Base-by-base conservation (phyloP, 106 monocot genomes). In the Cymbidium sinense region DNA sequence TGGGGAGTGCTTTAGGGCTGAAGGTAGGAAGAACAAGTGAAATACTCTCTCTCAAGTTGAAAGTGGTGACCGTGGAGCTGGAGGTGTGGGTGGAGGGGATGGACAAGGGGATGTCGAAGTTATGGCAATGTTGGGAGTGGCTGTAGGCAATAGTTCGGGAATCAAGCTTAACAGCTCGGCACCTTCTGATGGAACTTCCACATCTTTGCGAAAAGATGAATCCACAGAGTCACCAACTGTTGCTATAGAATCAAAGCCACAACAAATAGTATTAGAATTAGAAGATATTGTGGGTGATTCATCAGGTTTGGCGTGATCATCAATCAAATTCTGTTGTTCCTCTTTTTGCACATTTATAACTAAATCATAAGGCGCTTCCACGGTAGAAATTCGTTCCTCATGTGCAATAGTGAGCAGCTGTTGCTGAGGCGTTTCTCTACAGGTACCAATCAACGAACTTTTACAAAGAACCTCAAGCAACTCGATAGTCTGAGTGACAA, bases 131-230 rank as follows among this genome's bases (percentile, higher is more conserved):
- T 20, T 27, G 0, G 43, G 43, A 73, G 21, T 13, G 18, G 19
- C 25, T 18, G 9, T 12, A 73, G 11, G 73, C 43, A 7, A 73
- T 9, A 18, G 4, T 70, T 39, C 34, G 27, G 73, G 25, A 73
- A n/a, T 78, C 41, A 58, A 76, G 71, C 33, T 77, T 76, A 54
- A 82, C 76, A 79, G 80, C 74, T 43, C 28, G 73, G 73, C 62
- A 72, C 72, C 39, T 72, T 72, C 7, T 31, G 23, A 2, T 21
- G 39, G 11, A 72, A 41, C 9, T 0, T 39, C 72, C 12, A 31
- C 10, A 27, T 62, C 20, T n/a, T 39, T 9, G 21, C 13, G 6
- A n/a, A 39, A 72, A 72, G 72, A 3, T 41, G 30, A 72, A n/a
- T 20, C 31, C 12, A 31, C 8, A 72, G 72, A 72, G 7, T 41